Percentiles rank a stretch among this genome's conserved stretches.
Evolutionary conservation across 306 rosid species (phyloP).

Genomic region (Glycine tomentella): DNA sequence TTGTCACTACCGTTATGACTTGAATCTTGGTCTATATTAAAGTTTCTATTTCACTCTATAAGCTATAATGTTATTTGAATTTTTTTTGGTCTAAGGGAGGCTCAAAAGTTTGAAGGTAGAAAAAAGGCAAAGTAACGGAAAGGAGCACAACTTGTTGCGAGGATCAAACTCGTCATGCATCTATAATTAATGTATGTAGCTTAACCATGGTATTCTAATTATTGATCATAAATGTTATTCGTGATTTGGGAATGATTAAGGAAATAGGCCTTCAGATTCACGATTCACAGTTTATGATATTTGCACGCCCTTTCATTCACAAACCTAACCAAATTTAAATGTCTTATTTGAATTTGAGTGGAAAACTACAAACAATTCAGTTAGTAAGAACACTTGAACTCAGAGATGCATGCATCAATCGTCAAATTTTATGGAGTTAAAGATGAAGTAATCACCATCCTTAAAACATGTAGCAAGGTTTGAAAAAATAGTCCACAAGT

Average conservation of each 20-base stretch:
- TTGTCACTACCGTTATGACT: not conserved
- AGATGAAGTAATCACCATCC: not conserved
- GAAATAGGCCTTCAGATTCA: not conserved
- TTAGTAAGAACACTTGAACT: constrained; percentile 11
- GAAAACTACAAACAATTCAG: constrained; percentile 1
- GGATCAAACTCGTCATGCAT: not conserved
- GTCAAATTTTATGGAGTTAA: not conserved
- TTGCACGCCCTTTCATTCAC: not conserved
- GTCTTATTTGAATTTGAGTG: not conserved
- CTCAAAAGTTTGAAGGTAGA: not conserved
- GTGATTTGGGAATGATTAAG: not conserved
- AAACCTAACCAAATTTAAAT: constrained; percentile 9
- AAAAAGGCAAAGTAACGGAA: not conserved
- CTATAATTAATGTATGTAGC: not conserved
- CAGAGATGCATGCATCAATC: not conserved
- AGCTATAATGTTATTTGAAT: not conserved
- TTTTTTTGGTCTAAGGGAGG: not conserved
- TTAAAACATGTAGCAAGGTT: not conserved
- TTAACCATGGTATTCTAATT: not conserved
- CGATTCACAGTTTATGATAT: not conserved
- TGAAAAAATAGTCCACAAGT: not conserved
- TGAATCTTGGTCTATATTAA: not conserved
- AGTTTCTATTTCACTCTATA: not conserved
- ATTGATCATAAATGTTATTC: not conserved
- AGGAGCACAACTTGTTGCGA: not conserved